These are phyloP conservation scores for Primulina huaijiensis DNA, from an alignment of 257 asterid species.

Conservation along the genomic window DNA sequence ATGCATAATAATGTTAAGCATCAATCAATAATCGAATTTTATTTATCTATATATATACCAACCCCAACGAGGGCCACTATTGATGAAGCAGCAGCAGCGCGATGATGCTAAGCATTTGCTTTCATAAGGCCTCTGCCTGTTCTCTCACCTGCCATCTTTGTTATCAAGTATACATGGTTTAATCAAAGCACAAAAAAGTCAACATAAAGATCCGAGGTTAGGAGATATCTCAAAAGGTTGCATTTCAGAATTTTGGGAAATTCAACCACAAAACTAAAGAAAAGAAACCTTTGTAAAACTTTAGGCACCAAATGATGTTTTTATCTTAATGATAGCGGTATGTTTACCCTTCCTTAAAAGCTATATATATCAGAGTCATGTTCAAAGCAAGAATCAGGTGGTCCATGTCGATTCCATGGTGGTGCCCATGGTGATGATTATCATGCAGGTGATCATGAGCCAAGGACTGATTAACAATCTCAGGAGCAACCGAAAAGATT, in stretches of 20 bases:
- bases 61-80: slow-evolving; percentile 96
- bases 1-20: background rate
- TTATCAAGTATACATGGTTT: slow-evolving; percentile 70
- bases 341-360: slow-evolving; percentile 86
- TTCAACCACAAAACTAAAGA: background rate
- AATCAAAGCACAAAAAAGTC: background rate
- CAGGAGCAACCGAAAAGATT: slow-evolving; percentile 61
- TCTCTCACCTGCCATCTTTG: slow-evolving; percentile 84
- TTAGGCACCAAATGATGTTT: background rate
- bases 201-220: slow-evolving; percentile 12
- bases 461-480: slow-evolving; percentile 49
- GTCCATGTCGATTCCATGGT: slow-evolving; percentile 86
- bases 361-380: slow-evolving; percentile 74
- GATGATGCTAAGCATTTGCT: slow-evolving; percentile 99
- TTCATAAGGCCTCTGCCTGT: slow-evolving; percentile 95
- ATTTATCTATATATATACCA: slow-evolving; percentile 65
- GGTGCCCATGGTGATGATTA: slow-evolving; percentile 57
- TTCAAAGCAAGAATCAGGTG: slow-evolving; percentile 86
- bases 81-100: slow-evolving; percentile 93
- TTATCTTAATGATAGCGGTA: slow-evolving; percentile 19
- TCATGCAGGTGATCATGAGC: slow-evolving; percentile 44
- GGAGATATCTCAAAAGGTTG: background rate
- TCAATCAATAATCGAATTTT: slow-evolving; percentile 5
- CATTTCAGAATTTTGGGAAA: slow-evolving; percentile 4
- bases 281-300: background rate